Evolutionary conservation across 2,329 filamentous ascomycete genomes (phyloP), one percentile per base, ranked within the genome.

Genomic region (Fusarium hostae): DNA sequence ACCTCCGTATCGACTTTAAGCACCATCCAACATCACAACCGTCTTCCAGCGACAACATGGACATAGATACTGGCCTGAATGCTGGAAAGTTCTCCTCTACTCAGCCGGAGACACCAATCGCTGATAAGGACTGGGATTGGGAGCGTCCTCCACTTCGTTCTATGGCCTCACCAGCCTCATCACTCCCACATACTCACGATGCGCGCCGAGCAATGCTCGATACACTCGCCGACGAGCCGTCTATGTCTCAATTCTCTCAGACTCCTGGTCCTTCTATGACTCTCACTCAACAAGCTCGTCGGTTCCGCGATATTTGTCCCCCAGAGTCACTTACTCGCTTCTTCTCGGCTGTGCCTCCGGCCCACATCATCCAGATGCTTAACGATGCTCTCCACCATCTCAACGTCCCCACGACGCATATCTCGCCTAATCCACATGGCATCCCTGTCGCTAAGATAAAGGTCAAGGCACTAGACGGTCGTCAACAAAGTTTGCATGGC

Each of bases 251-350:
- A 80, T 98, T 98, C 86, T 92, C 93, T 8, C 87, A 91, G 55
- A 90, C 87, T 6, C 94, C 94, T 0, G 88, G 91, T 9, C 91
- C 97, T 1, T 94, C 95, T 2, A 84, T 97, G 68, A 93, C 90
- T 47, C 88, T 97, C 43, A 99, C 96, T 2, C 96, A 99, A 81
- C 92, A 92, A 68, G 96, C 96, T 6, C 92, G 92, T 34, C 90
- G 88, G 47, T 99, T 98, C 86, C 89, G 89, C 71, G 96, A 99
- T 79, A 97, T 99, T 75, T 90, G 98, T 45, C 97, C 96, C 0
- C 86, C 92, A 11, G 93, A 97, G 79, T 90, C 93, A 1, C 89
- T 99, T 69, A 95, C 95, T 10, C 92, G 95, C 62, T 99, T 99
- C 86, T 95, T 96, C 82, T 98, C 95, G 1, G 89, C 91, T 54